Base-by-base conservation (phyloP, 1,139 yeast species). In the Hyphopichia khmerensis region DNA sequence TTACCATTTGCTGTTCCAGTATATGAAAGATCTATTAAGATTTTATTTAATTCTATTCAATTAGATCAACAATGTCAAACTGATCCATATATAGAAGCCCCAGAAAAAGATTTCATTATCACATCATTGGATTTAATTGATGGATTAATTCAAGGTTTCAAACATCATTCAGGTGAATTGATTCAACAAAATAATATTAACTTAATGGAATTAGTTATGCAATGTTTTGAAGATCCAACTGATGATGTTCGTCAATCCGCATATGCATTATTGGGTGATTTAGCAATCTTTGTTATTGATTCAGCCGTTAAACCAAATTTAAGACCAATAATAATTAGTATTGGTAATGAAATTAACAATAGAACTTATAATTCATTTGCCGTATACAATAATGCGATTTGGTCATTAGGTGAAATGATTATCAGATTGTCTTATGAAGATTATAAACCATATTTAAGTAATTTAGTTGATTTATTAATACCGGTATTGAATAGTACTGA, bases 161-260 rank as follows among this genome's bases (percentile, higher is more conserved):
- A 87, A 10, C 62, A 66, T 10, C 83, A 83, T 51, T 73, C 84
- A 19, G 79, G 75, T 4, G 82, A 79, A 39, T 70, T 91, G 44
- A 72, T 88, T 40, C 67, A 59, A 40, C 70, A 65, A 36, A 57
- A 57, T 42, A 51, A 54, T 16, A 55, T 63, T 3, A 75, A 85
- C 19, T 60, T 91, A 46, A 74, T 87, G 70, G 83, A 79, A 36
- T 66, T 91, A 46, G 58, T 93, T 44, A 57, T 86, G 36, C 75
- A 80, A 40, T 87, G 96, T 59, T 75, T 90, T 50, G 86, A 84
- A 49, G 96, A 90, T 59, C 78, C 80, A 18, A 77, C 75, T 29
- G 83, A 82, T 49, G 98, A 93, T 59, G 97, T 93, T 21, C 79
- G 98, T 51, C 99, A 93, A 65, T 83, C 91, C 43, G 88, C 95